Evolutionary conservation across 352 stramenopile species (phyloP).

Genomic region (Plasmopara muralis): DNA sequence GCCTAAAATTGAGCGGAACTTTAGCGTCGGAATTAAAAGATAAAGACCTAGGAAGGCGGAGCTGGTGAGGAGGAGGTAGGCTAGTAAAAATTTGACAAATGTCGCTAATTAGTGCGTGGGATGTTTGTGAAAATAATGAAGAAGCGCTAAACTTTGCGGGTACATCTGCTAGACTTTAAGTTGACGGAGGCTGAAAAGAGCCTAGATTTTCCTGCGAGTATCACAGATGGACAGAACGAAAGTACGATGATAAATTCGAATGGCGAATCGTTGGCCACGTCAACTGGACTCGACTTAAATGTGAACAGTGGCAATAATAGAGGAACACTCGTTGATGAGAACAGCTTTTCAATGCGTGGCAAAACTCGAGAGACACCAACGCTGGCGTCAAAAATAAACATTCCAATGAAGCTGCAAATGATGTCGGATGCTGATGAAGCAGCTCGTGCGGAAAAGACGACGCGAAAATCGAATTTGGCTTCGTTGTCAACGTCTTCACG

Average conservation of each 20-base stretch:
- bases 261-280: constrained; percentile 13
- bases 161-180: constrained; percentile 79
- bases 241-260: not conserved
- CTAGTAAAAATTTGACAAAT: constrained; percentile 54
- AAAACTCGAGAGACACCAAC: constrained; percentile 50
- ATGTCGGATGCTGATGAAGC: constrained; percentile 76
- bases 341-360: constrained; percentile 68
- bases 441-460: constrained; percentile 37
- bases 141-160: constrained; percentile 78
- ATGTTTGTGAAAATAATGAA: constrained; percentile 86
- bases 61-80: no score
- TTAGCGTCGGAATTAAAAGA: no score
- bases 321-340: constrained; percentile 25
- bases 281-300: constrained; percentile 9
- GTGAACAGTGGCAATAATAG: constrained; percentile 10
- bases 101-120: constrained; percentile 48
- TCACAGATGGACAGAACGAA: constrained; percentile 48
- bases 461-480: constrained; percentile 33
- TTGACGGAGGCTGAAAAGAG: constrained; percentile 47
- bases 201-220: constrained; percentile 46
- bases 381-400: constrained; percentile 27
- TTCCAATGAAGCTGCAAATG: constrained; percentile 81
- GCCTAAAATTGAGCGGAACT: constrained; percentile 65
- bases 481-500: constrained; percentile 22
- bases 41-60: no score